Conservation (phyloP, 75 land plant species). For the Larix kaempferi region DNA sequence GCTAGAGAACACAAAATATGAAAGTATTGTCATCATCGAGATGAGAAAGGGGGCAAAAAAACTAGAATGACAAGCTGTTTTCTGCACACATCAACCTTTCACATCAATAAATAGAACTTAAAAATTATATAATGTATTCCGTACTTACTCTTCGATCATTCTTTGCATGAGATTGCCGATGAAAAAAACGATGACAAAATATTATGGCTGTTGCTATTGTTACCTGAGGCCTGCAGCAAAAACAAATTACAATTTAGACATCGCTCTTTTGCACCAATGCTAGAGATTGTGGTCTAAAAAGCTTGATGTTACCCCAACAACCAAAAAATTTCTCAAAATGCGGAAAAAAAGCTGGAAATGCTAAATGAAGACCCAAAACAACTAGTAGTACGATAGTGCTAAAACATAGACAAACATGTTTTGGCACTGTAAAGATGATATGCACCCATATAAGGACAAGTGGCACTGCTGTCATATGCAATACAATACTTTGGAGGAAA, state of each 20-base stretch:
- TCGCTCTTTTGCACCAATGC: conserved; percentile 3
- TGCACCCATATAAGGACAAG: too few species aligned
- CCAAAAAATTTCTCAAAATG: too few species aligned
- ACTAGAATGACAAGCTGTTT: neutral
- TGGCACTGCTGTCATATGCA: too few species aligned
- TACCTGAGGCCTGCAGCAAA: conserved; percentile 50
- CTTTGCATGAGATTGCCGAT: conserved; percentile 75
- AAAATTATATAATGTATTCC: neutral
- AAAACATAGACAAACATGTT: too few species aligned
- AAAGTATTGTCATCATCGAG: neutral
- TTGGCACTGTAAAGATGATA: too few species aligned
- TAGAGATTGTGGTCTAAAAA: neutral
- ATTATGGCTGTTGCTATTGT: conserved; percentile 83
- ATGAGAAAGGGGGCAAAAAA: neutral
- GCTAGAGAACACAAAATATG: neutral
- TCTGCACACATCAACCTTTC: neutral
- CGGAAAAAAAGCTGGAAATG: too few species aligned
- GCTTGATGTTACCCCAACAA: neutral
- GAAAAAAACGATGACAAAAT: conserved; percentile 83
- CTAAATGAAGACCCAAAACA: too few species aligned
- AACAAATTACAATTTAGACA: neutral
- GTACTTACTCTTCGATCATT: conserved; percentile 75
- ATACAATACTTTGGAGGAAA: too few species aligned
- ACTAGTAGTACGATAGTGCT: too few species aligned
- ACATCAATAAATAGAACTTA: neutral